phyloP scores from a whole-genome alignment of 1,284 basidiomycete species.

The Porogramme epimiltina region DNA sequence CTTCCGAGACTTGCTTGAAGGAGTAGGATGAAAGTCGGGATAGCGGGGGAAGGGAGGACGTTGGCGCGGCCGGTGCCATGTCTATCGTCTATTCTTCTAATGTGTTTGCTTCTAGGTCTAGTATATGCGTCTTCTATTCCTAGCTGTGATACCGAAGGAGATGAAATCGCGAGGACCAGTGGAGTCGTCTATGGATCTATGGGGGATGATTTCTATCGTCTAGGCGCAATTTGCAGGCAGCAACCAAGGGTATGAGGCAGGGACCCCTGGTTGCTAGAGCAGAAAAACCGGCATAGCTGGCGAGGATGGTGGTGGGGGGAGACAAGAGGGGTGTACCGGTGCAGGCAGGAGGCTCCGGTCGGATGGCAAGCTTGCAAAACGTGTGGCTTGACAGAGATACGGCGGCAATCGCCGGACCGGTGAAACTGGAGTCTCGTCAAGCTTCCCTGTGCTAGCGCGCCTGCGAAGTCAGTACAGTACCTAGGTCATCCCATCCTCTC shows the following conservation, averaged over 20 bases:
- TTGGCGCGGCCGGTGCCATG: constrained; percentile 36
- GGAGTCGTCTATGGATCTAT: constrained; percentile 17
- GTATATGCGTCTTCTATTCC: constrained; percentile 1
- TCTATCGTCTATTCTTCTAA: constrained; percentile 9
- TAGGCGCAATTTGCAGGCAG: constrained; percentile 19
- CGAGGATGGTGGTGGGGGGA: constrained; percentile 16
- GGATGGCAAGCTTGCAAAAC: background rate
- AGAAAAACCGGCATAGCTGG: constrained; percentile 37
- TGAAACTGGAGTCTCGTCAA: too few relatives aligned
- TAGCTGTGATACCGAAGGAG: background rate
- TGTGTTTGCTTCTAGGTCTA: background rate
- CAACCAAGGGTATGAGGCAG: constrained; percentile 28
- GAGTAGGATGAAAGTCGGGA: constrained; percentile 37
- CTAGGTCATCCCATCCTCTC: background rate
- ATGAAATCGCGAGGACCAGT: background rate
- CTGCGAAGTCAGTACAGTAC: background rate
- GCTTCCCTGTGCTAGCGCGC: too few relatives aligned
- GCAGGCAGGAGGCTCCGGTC: background rate
- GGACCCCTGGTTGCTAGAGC: constrained; percentile 35
- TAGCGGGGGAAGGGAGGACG: constrained; percentile 50
- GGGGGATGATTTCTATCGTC: constrained; percentile 33
- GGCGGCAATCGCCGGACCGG: constrained; percentile 25
- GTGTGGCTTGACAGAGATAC: background rate
- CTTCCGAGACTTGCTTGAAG: constrained; percentile 34
- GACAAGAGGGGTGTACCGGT: constrained; percentile 3